These are phyloP conservation scores for Apophysomyces sp. DNA, from an alignment of 371 early-diverging fungal species.

Conservation along the genomic window DNA sequence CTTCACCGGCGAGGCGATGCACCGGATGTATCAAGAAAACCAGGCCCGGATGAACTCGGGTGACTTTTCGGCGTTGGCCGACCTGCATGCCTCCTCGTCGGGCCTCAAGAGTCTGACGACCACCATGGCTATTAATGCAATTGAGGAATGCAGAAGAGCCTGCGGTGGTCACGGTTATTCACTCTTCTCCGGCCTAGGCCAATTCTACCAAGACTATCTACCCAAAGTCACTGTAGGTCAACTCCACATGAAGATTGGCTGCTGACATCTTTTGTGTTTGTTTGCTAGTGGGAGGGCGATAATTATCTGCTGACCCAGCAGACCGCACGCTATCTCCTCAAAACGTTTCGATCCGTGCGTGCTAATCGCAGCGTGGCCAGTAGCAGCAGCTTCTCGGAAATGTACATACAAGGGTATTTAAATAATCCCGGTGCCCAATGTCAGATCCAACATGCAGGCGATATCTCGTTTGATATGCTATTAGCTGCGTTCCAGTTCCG, in stretches of 20 bases:
- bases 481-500: constrained; percentile 40
- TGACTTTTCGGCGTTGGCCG: constrained; percentile 62
- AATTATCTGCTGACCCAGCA: constrained; percentile 80
- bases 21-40: constrained; percentile 57
- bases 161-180: constrained; percentile 88
- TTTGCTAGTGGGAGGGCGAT: constrained; percentile 70
- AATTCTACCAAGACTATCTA: constrained; percentile 63
- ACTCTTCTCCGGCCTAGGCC: constrained; percentile 73
- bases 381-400: constrained; percentile 40
- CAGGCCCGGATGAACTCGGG: constrained; percentile 57
- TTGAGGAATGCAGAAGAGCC: constrained; percentile 75
- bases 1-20: constrained; percentile 67
- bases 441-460: constrained; percentile 27
- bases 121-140: constrained; percentile 70
- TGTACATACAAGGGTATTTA: constrained; percentile 43
- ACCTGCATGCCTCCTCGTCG: constrained; percentile 83
- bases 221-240: constrained; percentile 57
- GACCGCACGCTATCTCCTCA: constrained; percentile 68
- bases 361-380: constrained; percentile 32
- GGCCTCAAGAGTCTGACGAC: constrained; percentile 84
- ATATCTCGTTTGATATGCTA: constrained; percentile 29
- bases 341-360: constrained; percentile 45
- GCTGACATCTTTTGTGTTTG: background rate
- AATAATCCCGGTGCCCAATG: constrained; percentile 44
- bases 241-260: background rate